phyloP scores from a whole-genome alignment of 2,329 filamentous ascomycete genomes.

The Diaporthe vaccinii region DNA sequence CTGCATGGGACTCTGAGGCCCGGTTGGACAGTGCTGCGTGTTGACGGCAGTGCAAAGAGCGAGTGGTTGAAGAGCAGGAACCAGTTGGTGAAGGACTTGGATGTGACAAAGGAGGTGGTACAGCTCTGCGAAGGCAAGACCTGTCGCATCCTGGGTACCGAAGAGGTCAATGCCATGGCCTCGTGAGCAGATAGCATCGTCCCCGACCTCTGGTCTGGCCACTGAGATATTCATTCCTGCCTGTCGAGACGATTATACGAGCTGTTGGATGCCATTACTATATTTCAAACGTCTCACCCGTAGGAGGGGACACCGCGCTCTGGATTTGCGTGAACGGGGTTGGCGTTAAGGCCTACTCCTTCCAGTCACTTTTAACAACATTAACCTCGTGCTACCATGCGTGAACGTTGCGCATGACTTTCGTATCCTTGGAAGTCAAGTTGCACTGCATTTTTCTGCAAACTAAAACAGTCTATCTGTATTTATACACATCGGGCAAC shows the following conservation, averaged over 20 bases:
- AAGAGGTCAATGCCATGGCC: slow-evolving; percentile 1
- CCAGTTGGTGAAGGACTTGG: slow-evolving; percentile 3
- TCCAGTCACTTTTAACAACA: background rate
- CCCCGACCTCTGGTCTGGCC: background rate
- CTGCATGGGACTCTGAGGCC: slow-evolving; percentile 1
- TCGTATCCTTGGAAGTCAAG: background rate
- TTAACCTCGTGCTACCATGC: background rate
- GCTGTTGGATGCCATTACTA: background rate
- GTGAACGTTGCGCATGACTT: background rate
- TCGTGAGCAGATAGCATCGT: background rate
- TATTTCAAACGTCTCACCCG: background rate
- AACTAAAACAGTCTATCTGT: background rate
- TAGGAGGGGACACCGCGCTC: background rate
- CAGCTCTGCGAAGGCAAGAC: slow-evolving; percentile 30
- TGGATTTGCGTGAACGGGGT: background rate
- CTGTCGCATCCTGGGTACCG: background rate
- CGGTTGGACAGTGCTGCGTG: slow-evolving; percentile 16
- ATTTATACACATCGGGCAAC: background rate
- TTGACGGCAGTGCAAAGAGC: background rate
- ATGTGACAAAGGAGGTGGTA: slow-evolving; percentile 27
- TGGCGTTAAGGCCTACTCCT: background rate
- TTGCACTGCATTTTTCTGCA: background rate
- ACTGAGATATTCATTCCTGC: background rate
- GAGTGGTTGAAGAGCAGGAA: slow-evolving; percentile 29
- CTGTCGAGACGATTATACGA: background rate